phyloP scores from a whole-genome alignment of 2,329 filamentous ascomycete genomes.

The Fonsecaea erecta region DNA sequence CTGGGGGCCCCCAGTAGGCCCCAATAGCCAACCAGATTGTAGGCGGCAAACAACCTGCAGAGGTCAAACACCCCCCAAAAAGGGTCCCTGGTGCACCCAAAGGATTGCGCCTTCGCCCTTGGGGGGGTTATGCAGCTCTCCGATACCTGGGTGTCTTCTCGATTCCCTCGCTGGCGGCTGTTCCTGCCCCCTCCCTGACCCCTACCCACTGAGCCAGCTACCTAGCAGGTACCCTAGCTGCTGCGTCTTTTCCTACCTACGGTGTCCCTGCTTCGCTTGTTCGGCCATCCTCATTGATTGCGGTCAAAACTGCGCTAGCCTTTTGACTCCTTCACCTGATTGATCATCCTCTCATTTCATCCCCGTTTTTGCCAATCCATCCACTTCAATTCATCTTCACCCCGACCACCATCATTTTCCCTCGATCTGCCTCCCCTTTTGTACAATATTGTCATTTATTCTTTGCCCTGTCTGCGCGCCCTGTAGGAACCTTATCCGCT shows the following conservation, averaged over 20 bases:
- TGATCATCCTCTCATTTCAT: conserved; percentile 4
- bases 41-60: background rate
- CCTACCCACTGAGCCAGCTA: background rate
- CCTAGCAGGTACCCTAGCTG: conserved; percentile 1
- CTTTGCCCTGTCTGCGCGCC: conserved; percentile 9
- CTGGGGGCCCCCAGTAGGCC: background rate
- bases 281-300: conserved; percentile 10
- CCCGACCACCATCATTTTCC: conserved; percentile 16
- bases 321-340: conserved; percentile 5
- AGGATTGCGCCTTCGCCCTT: conserved; percentile 7
- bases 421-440: conserved; percentile 9
- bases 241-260: background rate
- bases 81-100: conserved; percentile 6
- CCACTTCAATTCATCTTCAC: conserved; percentile 14
- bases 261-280: conserved; percentile 14
- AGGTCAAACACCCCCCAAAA: background rate
- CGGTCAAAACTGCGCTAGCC: conserved; percentile 13
- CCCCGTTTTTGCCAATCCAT: conserved; percentile 7
- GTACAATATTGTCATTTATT: conserved; percentile 22
- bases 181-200: background rate
- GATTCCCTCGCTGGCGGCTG: conserved; percentile 4
- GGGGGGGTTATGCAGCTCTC: background rate
- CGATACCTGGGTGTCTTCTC: conserved; percentile 5
- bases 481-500: conserved; percentile 1
- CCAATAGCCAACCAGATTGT: conserved; percentile 5